Percentiles rank a stretch among this genome's conserved stretches.
Conservation (phyloP, 371 early-diverging fungal genomes). For the Mycotypha africana region DNA sequence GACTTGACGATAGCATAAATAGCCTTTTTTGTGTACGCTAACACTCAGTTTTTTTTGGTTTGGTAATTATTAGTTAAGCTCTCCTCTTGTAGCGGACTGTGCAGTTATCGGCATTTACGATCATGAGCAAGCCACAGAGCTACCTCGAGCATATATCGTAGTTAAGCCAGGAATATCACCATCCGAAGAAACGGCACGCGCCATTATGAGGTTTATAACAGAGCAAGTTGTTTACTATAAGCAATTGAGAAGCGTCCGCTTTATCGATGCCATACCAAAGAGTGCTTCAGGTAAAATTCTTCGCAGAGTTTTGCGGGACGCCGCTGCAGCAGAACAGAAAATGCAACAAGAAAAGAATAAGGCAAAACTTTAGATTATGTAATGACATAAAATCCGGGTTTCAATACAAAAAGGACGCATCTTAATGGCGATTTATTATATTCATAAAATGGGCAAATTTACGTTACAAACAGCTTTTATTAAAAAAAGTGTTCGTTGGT, state of each 20-base stretch:
- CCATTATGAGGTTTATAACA: slow-evolving; percentile 54
- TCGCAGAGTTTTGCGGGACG: slow-evolving; percentile 38
- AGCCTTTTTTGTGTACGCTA: too few relatives aligned
- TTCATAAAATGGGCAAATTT: too few relatives aligned
- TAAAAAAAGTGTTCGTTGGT: too few relatives aligned
- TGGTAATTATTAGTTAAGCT: neutral
- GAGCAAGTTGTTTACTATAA: slow-evolving; percentile 64
- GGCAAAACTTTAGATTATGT: too few relatives aligned
- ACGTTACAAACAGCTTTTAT: too few relatives aligned
- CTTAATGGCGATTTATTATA: too few relatives aligned
- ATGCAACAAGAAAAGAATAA: too few relatives aligned
- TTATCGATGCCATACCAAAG: slow-evolving; percentile 64
- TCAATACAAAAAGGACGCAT: too few relatives aligned
- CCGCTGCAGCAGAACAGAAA: slow-evolving; percentile 29
- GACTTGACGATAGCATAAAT: too few relatives aligned
- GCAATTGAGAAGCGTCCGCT: slow-evolving; percentile 66
- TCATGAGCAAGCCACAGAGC: slow-evolving; percentile 63
- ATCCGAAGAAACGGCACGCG: slow-evolving; percentile 10
- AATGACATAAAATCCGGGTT: too few relatives aligned
- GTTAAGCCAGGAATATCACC: slow-evolving; percentile 18
- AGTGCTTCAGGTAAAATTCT: slow-evolving; percentile 76
- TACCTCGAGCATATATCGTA: slow-evolving; percentile 67
- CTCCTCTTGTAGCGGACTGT: slow-evolving; percentile 46
- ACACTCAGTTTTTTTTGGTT: too few relatives aligned
- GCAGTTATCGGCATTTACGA: slow-evolving; percentile 69